Evolutionary conservation across 1,284 basidiomycete genomes (phyloP), one percentile per base, ranked within the genome.

Genomic region (Leccinum huronense): DNA sequence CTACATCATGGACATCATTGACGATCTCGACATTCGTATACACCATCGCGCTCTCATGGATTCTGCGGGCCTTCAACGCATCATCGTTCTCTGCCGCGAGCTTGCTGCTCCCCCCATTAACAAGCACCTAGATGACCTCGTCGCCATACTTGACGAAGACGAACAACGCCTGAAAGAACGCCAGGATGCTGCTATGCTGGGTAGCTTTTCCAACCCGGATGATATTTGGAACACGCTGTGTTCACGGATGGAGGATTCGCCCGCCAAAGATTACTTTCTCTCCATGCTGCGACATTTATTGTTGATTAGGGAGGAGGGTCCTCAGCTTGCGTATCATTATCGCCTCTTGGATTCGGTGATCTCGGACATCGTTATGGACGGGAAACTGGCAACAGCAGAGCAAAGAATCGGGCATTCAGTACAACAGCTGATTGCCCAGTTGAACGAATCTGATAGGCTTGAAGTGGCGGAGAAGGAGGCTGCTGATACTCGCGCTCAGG

Each of bases 341-440:
- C 94, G 95, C 77, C 85, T 99, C 58, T 86, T 99, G 71, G 95
- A 98, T 75, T 90, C 92, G n/a, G 82, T 98, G 58, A 87, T 99
- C 57, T 90, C 94, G 38, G 93, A 96, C 70, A 88, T 99, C 56
- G 95, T 98, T 30, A 86, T 98, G 79, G 95, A 97, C 77, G 93
- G 95, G 77, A 93, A 93, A 70, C 84, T 95, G 59, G 86, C 85
- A 34, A 92, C 93, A 38, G 93, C 95, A 33, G 92, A 94, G 65
- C 86, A 89, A 58, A 86, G 95, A 23, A 84, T 98, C 67, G 96
- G 95, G 0, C 88, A 93, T 64, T 95, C 94, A 2, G 95, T 99
- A 23, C 89, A 94, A 68, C 86, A 91, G 58, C 86, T 98, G 65
- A 90, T 98, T 58, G 88, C 93, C 5, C 91, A 93, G 72, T 93